Conservation (phyloP, 2,329 filamentous ascomycete species). For the Ascochyta koolunga region DNA sequence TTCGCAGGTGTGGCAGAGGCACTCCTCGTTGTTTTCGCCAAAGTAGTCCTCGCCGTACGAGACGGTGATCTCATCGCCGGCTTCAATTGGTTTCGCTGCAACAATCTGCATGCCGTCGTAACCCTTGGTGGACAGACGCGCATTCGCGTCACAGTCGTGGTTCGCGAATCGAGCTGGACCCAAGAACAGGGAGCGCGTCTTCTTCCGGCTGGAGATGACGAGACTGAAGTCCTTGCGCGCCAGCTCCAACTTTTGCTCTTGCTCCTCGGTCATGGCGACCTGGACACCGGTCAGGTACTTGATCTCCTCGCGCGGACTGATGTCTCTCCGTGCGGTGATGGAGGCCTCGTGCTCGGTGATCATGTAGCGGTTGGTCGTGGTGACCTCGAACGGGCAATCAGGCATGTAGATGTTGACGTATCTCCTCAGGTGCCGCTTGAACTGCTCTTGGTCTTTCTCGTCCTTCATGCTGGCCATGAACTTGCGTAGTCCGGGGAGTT, state of each 20-base stretch:
- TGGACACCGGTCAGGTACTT: slow-evolving; percentile 92
- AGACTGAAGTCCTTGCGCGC: slow-evolving; percentile 95
- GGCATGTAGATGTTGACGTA: slow-evolving; percentile 93
- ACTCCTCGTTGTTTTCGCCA: slow-evolving; percentile 92
- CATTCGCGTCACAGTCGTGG: slow-evolving; percentile 94
- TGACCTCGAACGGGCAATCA: slow-evolving; percentile 94
- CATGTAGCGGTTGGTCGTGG: slow-evolving; percentile 92
- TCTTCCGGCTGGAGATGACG: slow-evolving; percentile 90
- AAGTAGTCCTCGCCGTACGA: slow-evolving; percentile 97
- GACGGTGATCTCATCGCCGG: slow-evolving; percentile 95
- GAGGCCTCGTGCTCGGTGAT: slow-evolving; percentile 89
- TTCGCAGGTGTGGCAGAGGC: slow-evolving; percentile 89
- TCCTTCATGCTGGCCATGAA: slow-evolving; percentile 73
- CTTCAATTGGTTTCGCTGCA: slow-evolving; percentile 78
- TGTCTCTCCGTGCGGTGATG: slow-evolving; percentile 78
- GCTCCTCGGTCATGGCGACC: slow-evolving; percentile 88
- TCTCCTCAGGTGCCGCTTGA: slow-evolving; percentile 81
- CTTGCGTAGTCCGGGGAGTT: slow-evolving; percentile 74
- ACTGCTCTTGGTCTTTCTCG: slow-evolving; percentile 83
- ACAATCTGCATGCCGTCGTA: slow-evolving; percentile 90
- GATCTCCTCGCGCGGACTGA: slow-evolving; percentile 82
- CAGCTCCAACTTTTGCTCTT: slow-evolving; percentile 79
- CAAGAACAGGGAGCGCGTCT: slow-evolving; percentile 88
- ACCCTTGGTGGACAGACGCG: slow-evolving; percentile 81
- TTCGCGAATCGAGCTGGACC: slow-evolving; percentile 96